Evolutionary conservation across 2,329 filamentous ascomycete genomes (phyloP).

Genomic region (Penicillium thymicola): DNA sequence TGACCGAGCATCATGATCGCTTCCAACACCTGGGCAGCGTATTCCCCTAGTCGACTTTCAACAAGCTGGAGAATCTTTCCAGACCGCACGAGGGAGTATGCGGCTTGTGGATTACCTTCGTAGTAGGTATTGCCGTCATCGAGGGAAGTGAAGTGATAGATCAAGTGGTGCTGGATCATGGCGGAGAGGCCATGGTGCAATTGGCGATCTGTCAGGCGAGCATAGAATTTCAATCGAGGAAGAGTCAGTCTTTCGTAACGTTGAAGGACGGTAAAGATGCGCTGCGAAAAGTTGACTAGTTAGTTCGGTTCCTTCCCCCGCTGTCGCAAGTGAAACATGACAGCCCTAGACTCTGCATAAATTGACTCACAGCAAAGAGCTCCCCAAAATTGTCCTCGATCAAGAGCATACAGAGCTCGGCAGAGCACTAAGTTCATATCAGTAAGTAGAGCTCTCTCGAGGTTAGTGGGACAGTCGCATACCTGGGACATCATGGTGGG

Average conservation of each 20-base stretch:
- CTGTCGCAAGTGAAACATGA: not conserved
- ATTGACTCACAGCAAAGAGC: conserved; percentile 73
- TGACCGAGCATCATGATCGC: conserved; percentile 75
- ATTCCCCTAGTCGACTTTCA: conserved; percentile 68
- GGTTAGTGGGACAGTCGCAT: conserved; percentile 33
- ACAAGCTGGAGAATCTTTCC: conserved; percentile 78
- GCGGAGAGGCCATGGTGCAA: conserved; percentile 78
- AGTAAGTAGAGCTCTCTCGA: conserved; percentile 19
- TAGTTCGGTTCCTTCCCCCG: conserved; percentile 6
- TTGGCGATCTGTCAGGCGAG: conserved; percentile 69
- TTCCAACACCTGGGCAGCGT: conserved; percentile 70
- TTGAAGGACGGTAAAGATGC: conserved; percentile 77
- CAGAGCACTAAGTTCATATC: conserved; percentile 56
- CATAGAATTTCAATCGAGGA: conserved; percentile 65
- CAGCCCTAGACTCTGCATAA: not conserved
- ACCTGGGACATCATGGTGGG: conserved; percentile 54
- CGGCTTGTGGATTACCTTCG: conserved; percentile 74
- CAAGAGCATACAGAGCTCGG: conserved; percentile 85
- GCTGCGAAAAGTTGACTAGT: conserved; percentile 50
- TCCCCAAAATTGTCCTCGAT: conserved; percentile 88
- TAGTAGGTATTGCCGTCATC: conserved; percentile 69
- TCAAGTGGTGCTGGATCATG: conserved; percentile 82
- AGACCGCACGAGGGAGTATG: conserved; percentile 76
- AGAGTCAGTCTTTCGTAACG: conserved; percentile 74
- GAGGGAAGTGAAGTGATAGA: conserved; percentile 67